phyloP scores from a whole-genome alignment of 2,329 filamentous ascomycete genomes.

The Trichoderma polysporum region DNA sequence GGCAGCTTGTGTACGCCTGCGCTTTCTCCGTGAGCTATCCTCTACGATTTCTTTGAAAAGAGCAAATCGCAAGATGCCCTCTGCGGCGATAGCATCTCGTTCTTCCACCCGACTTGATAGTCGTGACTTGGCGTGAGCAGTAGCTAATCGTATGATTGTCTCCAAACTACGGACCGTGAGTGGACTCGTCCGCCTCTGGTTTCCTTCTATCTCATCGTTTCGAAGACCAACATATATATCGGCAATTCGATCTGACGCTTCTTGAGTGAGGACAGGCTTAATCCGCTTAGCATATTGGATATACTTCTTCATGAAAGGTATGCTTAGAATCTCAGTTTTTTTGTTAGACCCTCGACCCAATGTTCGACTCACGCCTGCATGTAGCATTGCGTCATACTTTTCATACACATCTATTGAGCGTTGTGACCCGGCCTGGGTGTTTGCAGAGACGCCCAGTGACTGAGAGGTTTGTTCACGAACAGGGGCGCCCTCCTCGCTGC shows the following conservation, averaged over 20 bases:
- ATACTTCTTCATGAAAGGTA: conserved; percentile 99
- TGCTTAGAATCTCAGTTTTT: conserved; percentile 85
- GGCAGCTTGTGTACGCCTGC: conserved; percentile 66
- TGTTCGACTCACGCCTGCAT: conserved; percentile 81
- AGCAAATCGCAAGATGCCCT: conserved; percentile 87
- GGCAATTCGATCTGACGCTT: conserved; percentile 87
- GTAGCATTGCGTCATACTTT: conserved; percentile 94
- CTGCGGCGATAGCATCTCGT: conserved; percentile 81
- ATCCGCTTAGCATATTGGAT: conserved; percentile 97
- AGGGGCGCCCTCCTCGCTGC: conserved; percentile 89
- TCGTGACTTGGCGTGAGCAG: conserved; percentile 90
- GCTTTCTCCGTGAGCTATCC: conserved; percentile 77
- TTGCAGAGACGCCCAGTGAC: conserved; percentile 81
- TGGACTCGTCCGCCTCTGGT: conserved; percentile 88
- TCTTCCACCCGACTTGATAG: conserved; percentile 87
- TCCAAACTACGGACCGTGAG: conserved; percentile 97
- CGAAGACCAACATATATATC: conserved; percentile 87
- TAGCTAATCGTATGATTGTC: conserved; percentile 95
- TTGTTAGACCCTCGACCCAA: conserved; percentile 71
- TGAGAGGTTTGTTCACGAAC: conserved; percentile 86
- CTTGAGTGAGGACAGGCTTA: conserved; percentile 86
- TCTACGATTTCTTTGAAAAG: conserved; percentile 94
- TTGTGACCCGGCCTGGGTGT: conserved; percentile 71
- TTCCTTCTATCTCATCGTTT: conserved; percentile 94
- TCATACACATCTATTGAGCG: conserved; percentile 86